These are phyloP conservation scores for Cenchrus americanus DNA, from an alignment of 176 grass and related monocot genomes.

Conservation along the genomic window DNA sequence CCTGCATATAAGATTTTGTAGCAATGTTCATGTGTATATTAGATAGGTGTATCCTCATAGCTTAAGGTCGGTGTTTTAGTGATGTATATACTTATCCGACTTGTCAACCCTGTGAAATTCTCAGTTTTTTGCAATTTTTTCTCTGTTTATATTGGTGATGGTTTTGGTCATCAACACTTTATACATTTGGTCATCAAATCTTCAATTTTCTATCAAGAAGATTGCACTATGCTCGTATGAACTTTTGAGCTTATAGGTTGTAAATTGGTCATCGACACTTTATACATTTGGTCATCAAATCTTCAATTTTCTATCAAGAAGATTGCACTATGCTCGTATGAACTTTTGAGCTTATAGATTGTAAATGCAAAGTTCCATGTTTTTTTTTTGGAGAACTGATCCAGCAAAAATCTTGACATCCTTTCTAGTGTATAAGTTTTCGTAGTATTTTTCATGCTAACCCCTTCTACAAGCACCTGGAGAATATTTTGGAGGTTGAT, in stretches of 20 bases:
- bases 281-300: neutral
- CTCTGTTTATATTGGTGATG: neutral
- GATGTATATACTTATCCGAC: neutral
- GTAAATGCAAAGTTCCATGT: neutral
- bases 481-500: neutral
- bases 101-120: neutral
- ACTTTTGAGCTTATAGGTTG: neutral
- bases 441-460: too few species aligned
- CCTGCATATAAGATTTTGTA: conserved; percentile 26
- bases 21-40: neutral
- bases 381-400: neutral
- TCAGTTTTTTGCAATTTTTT: neutral
- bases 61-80: neutral
- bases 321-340: neutral
- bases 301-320: too few species aligned
- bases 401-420: neutral
- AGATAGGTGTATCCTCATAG: neutral
- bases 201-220: too few species aligned
- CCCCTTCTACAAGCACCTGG: too few species aligned
- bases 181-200: neutral
- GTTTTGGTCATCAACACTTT: neutral
- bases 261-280: neutral
- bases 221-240: neutral
- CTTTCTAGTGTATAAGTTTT: neutral
- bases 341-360: neutral